Conservation (phyloP, 148 eudicot genomes). For the Chenopodium album region DNA sequence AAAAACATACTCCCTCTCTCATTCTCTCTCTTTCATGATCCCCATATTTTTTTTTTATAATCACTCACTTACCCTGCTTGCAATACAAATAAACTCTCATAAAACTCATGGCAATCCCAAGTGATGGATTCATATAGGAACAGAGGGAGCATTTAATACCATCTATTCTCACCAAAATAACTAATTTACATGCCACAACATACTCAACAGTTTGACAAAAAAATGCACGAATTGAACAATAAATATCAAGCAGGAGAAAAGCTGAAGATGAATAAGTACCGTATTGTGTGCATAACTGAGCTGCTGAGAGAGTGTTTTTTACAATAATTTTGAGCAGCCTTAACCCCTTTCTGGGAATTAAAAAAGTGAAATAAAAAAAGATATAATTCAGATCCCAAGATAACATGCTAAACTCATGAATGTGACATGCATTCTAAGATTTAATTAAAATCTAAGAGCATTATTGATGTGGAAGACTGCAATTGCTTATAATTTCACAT, state of each 20-base stretch:
- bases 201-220: not conserved
- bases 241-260: not conserved
- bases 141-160: too few species aligned
- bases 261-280: conserved; percentile 37
- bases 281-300: conserved; percentile 92
- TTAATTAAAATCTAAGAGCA: not conserved
- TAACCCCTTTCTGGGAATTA: conserved; percentile 63
- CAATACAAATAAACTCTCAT: too few species aligned
- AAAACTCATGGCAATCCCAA: too few species aligned
- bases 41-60: too few species aligned
- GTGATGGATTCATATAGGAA: too few species aligned
- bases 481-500: not conserved
- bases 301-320: conserved; percentile 76
- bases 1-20: too few species aligned
- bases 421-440: not conserved
- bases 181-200: not conserved
- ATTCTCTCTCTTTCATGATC: too few species aligned
- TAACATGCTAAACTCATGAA: conserved; percentile 1
- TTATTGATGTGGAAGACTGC: not conserved
- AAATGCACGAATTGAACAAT: not conserved
- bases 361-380: conserved; percentile 12
- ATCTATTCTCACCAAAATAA: not conserved
- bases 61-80: too few species aligned
- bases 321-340: conserved; percentile 81
- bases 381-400: not conserved